Evolutionary conservation across 2,329 filamentous ascomycete genomes (phyloP), one percentile per base, ranked within the genome.

Genomic region (Daldinia eschscholtzii): DNA sequence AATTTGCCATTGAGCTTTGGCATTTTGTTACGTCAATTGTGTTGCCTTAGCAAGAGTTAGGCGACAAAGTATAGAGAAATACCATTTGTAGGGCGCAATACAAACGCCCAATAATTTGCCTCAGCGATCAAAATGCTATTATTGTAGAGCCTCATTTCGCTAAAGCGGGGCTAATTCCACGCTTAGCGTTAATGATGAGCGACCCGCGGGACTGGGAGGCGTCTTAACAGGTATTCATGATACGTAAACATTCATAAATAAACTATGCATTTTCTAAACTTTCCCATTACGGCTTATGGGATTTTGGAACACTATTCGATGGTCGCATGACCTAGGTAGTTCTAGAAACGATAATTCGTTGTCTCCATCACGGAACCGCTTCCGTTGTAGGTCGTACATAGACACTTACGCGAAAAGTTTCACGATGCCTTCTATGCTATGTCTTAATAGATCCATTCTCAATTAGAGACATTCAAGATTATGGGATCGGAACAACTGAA

Each of bases 131-230:
- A 33, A 23, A 30, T 15, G 15, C 13, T 30, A 12, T 2, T 62
- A 57, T 33, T n/a, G 52, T 55, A 55, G 57, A 53, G 35, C 39
- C 58, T 58, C 46, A 53, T 66, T 41, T 62, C 37, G 28, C 20
- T 39, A 55, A 5, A 23, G 26, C 33, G 20, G 42, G 30, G 42
- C n/a, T 2, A 52, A 18, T 12, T 50, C 56, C 46, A 35, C 23
- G 46, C 42, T 53, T 20, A 18, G 30, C 53, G 18, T 33, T 56
- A 41, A 23, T 42, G 46, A 55, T 3, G 26, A 28, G 7, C 13
- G 6, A 28, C 23, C 13, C 23, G 3, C 12, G 44, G 20, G 20
- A 23, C 20, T 23, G 20, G 20, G 5, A 6, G 44, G 20, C 44
- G 15, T 26, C 10, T 20, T 13, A 48, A 48, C 15, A 23, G 20